Conservation (phyloP, 2,329 filamentous ascomycete species). For the Penicillium sp. region DNA sequence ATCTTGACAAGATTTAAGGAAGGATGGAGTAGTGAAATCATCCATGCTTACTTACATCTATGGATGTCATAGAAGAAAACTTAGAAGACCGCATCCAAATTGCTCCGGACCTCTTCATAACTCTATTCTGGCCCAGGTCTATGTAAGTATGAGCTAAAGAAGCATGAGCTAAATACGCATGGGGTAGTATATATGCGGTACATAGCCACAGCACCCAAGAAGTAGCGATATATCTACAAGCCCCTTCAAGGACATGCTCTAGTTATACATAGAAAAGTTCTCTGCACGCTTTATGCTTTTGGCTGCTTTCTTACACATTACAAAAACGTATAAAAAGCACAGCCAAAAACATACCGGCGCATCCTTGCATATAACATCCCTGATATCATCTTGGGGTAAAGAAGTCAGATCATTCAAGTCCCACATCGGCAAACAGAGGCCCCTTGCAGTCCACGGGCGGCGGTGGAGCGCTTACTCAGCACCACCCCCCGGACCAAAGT, state of each 20-base stretch:
- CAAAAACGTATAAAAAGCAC: too few species aligned
- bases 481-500: conserved; percentile 26
- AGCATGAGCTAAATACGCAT: background rate
- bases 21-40: background rate
- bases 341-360: background rate
- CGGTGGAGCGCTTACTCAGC: conserved; percentile 30
- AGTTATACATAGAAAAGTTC: background rate
- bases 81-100: background rate
- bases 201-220: too few species aligned
- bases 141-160: background rate
- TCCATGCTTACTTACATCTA: background rate
- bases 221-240: too few species aligned
- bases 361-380: background rate
- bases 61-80: background rate
- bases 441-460: background rate
- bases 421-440: background rate
- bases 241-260: background rate
- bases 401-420: background rate
- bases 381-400: background rate
- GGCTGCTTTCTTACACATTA: too few species aligned
- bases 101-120: background rate
- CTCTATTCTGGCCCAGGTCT: background rate
- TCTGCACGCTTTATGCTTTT: background rate
- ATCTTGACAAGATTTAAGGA: background rate
- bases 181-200: too few species aligned